Conservation (phyloP, 1,284 basidiomycete genomes). For the Boletus sp. region DNA sequence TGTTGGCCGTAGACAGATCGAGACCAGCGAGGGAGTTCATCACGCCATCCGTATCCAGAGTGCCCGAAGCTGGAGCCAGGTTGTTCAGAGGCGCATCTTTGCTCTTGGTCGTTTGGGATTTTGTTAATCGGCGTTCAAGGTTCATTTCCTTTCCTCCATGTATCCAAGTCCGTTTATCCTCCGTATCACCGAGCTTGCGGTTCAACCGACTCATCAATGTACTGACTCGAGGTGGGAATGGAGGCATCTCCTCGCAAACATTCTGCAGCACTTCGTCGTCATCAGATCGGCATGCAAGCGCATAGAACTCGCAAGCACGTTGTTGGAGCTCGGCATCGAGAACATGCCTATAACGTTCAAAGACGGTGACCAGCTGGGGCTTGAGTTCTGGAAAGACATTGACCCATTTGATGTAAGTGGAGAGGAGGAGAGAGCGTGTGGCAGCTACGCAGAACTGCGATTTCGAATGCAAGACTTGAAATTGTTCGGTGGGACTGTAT, state of each 20-base stretch:
- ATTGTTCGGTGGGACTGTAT: slow-evolving; percentile 92
- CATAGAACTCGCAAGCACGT: slow-evolving; percentile 94
- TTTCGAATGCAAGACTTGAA: slow-evolving; percentile 91
- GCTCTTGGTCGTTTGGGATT: slow-evolving; percentile 38
- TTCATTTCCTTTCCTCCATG: slow-evolving; percentile 93
- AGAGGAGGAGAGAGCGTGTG: slow-evolving; percentile 88
- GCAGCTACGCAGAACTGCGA: slow-evolving; percentile 92
- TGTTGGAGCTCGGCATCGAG: slow-evolving; percentile 98
- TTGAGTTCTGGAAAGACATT: slow-evolving; percentile 99
- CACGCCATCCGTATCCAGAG: slow-evolving; percentile 49
- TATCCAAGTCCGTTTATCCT: slow-evolving; percentile 93
- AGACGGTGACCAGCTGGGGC: slow-evolving; percentile 87
- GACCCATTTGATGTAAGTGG: slow-evolving; percentile 99
- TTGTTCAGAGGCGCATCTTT: slow-evolving; percentile 31
- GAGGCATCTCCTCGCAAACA: slow-evolving; percentile 98
- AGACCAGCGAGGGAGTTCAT: slow-evolving; percentile 80
- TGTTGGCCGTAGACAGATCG: slow-evolving; percentile 22
- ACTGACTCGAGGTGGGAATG: slow-evolving; percentile 93
- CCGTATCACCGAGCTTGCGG: slow-evolving; percentile 83
- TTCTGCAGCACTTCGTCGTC: slow-evolving; percentile 91
- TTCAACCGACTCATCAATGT: slow-evolving; percentile 84
- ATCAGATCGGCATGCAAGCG: slow-evolving; percentile 75
- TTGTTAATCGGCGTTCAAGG: slow-evolving; percentile 60
- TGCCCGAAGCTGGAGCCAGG: slow-evolving; percentile 19
- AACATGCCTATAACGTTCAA: slow-evolving; percentile 96